phyloP scores from a whole-genome alignment of 257 asterid species.

The Forsythia viridissima region DNA sequence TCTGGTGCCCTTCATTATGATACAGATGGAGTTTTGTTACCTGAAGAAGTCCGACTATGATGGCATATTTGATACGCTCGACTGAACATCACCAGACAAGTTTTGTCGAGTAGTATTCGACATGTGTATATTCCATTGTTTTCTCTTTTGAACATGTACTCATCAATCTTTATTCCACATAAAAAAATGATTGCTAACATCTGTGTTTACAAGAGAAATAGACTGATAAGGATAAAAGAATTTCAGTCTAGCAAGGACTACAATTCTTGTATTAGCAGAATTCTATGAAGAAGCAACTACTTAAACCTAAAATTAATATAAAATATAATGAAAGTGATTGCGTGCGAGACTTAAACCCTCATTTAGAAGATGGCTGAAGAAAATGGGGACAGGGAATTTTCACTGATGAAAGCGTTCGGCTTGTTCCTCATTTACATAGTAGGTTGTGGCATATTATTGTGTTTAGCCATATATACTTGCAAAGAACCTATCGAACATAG shows the following conservation, averaged over 20 bases:
- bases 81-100: not conserved
- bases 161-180: not conserved
- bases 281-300: not conserved
- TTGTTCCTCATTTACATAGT: not conserved
- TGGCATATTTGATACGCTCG: not conserved
- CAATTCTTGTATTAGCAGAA: not conserved
- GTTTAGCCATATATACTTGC: not conserved
- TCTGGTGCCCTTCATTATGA: constrained; percentile 66
- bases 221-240: not conserved
- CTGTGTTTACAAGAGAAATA: too few species aligned
- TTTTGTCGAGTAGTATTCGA: not conserved
- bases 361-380: not conserved
- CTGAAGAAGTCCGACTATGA: constrained; percentile 36
- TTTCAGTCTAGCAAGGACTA: not conserved
- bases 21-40: constrained; percentile 48
- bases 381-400: not conserved
- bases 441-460: not conserved
- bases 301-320: not conserved
- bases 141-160: not conserved
- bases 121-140: not conserved
- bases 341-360: not conserved
- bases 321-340: too few species aligned
- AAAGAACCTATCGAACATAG: not conserved
- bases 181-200: too few species aligned
- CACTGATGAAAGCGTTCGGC: too few species aligned